phyloP scores from a whole-genome alignment of 805 yeast genomes.

The Wickerhamomyces ciferrii region DNA sequence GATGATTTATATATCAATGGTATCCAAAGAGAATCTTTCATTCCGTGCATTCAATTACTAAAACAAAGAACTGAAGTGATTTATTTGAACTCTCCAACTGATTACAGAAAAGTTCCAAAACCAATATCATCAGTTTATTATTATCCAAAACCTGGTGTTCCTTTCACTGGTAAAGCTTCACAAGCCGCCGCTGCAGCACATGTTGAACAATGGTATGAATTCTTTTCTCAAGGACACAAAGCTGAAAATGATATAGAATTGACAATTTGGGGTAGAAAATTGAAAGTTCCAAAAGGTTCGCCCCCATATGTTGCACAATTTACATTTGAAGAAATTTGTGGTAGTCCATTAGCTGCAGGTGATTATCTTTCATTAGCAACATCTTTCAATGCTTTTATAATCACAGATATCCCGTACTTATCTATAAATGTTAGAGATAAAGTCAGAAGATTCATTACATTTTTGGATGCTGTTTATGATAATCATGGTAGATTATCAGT shows the following conservation, averaged over 20 bases:
- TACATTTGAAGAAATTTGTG: conserved; percentile 83
- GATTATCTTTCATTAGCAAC: conserved; percentile 84
- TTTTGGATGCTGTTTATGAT: conserved; percentile 93
- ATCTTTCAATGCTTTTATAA: conserved; percentile 69
- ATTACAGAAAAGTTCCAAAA: conserved; percentile 83
- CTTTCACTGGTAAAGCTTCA: conserved; percentile 46
- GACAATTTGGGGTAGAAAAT: conserved; percentile 84
- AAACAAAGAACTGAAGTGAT: conserved; percentile 72
- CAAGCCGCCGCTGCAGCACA: conserved; percentile 52
- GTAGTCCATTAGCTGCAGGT: conserved; percentile 85
- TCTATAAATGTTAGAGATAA: conserved; percentile 75
- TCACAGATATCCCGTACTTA: conserved; percentile 89
- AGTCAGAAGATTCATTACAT: conserved; percentile 89
- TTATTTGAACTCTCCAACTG: conserved; percentile 84
- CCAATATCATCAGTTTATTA: conserved; percentile 80
- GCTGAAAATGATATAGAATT: conserved; percentile 31
- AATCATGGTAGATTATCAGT: conserved; percentile 84
- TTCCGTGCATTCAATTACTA: conserved; percentile 85
- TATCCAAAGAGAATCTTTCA: conserved; percentile 83
- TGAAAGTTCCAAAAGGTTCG: conserved; percentile 69
- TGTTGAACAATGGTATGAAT: conserved; percentile 70
- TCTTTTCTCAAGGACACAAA: conserved; percentile 61
- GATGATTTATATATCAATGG: conserved; percentile 92
- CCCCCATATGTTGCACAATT: conserved; percentile 86
- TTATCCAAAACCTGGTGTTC: conserved; percentile 60